These are phyloP conservation scores for Thecaphora thlaspeos DNA, from an alignment of 1,284 basidiomycete species.

Conservation along the genomic window DNA sequence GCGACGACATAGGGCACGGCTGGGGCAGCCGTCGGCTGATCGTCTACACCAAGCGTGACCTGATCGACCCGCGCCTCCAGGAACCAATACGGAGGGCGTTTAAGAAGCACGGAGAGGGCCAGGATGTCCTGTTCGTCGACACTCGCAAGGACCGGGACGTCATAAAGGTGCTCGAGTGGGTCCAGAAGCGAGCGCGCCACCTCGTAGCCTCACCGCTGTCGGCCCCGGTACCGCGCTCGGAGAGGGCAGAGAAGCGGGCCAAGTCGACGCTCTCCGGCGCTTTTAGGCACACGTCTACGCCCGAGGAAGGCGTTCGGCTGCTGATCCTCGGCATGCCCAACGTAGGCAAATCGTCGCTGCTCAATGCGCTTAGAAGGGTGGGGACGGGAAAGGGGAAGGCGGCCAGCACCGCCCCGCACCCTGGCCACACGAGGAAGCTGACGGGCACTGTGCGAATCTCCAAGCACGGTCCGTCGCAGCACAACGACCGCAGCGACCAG, in stretches of 20 bases:
- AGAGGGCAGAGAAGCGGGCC: slow-evolving; percentile 19
- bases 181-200: slow-evolving; percentile 38
- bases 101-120: slow-evolving; percentile 56
- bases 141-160: slow-evolving; percentile 61
- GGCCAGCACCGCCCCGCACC: slow-evolving; percentile 80
- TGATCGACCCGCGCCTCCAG: slow-evolving; percentile 80
- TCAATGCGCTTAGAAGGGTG: slow-evolving; percentile 85
- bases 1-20: slow-evolving; percentile 37
- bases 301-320: slow-evolving; percentile 52
- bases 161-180: slow-evolving; percentile 59
- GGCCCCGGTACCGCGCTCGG: slow-evolving; percentile 3
- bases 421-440: slow-evolving; percentile 60
- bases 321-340: slow-evolving; percentile 82
- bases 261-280: slow-evolving; percentile 51
- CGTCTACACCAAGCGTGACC: slow-evolving; percentile 88
- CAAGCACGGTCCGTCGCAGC: slow-evolving; percentile 26
- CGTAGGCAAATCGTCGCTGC: slow-evolving; percentile 90
- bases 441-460: slow-evolving; percentile 55
- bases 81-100: slow-evolving; percentile 62
- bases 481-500: not conserved
- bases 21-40: slow-evolving; percentile 66
- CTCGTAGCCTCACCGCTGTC: slow-evolving; percentile 2
- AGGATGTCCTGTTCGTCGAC: slow-evolving; percentile 63
- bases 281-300: slow-evolving; percentile 49
- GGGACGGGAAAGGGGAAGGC: slow-evolving; percentile 86